phyloP scores from a whole-genome alignment of 2,329 filamentous ascomycete genomes.

The Aulographum hederae region DNA sequence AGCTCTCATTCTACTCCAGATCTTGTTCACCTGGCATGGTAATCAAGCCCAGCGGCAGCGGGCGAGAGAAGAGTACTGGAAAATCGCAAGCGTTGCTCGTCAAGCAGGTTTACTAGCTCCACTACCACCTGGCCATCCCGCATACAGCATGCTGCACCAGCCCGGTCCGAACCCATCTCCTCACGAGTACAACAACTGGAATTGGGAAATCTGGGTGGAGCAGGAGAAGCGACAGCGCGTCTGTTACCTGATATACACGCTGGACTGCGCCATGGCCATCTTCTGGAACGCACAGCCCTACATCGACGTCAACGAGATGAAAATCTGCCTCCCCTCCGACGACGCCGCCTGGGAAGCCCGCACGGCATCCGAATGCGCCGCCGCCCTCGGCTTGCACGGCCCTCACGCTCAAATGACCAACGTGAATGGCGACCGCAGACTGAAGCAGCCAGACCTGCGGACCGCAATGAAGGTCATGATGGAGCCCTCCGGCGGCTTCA shows the following conservation, averaged over 20 bases:
- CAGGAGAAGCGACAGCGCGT: constrained; percentile 51
- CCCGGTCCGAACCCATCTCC: constrained; percentile 26
- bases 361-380: constrained; percentile 39
- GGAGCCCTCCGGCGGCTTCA: constrained; percentile 38
- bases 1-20: constrained; percentile 42
- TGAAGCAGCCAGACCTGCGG: constrained; percentile 46
- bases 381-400: constrained; percentile 46
- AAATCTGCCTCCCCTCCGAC: constrained; percentile 50
- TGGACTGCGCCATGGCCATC: constrained; percentile 46
- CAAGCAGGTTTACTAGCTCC: constrained; percentile 37
- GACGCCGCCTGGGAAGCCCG: constrained; percentile 58
- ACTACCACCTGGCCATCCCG: constrained; percentile 25
- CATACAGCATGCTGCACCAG: constrained; percentile 44
- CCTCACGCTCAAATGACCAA: constrained; percentile 38
- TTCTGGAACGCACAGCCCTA: constrained; percentile 52
- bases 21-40: constrained; percentile 52
- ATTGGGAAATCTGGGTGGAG: constrained; percentile 50
- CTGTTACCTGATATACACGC: constrained; percentile 46
- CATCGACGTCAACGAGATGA: constrained; percentile 45
- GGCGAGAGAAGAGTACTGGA: constrained; percentile 39
- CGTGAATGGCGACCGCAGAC: constrained; percentile 40
- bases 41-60: constrained; percentile 44
- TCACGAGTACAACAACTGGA: constrained; percentile 35
- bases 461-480: constrained; percentile 43
- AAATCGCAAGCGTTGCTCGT: constrained; percentile 38